Base-by-base conservation (phyloP, 1,284 basidiomycete genomes). In the Stygiomarasmius scandens region DNA sequence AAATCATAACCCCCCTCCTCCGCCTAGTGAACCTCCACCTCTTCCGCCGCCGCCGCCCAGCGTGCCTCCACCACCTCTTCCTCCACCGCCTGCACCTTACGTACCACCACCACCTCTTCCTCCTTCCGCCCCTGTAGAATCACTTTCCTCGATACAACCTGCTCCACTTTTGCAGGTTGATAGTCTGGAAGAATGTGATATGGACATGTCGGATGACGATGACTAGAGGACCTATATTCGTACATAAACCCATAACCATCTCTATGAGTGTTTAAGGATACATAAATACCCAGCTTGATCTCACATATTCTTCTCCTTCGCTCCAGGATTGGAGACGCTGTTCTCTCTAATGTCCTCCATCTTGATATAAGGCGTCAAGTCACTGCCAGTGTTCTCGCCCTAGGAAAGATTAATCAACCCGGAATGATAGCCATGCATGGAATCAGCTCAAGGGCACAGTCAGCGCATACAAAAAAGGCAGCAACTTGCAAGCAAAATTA, bases 131-230 rank as follows among this genome's bases (percentile, higher is more conserved):
- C 19, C 24, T 46, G 19, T 41, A n/a, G n/a, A n/a, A n/a, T n/a
- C n/a, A n/a, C n/a, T n/a, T n/a, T n/a, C n/a, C n/a, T n/a, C n/a
- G n/a, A n/a, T n/a, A n/a, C n/a, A n/a, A n/a, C n/a, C n/a, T n/a
- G n/a, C n/a, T n/a, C n/a, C n/a, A n/a, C n/a, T n/a, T n/a, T n/a
- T n/a, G n/a, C n/a, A n/a, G n/a, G n/a, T n/a, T n/a, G 11, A 12
- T 5, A n/a, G 3, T n/a, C 16, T 46, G 10, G 47, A 58, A 20
- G 56, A 62, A 27, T 60, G 44, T 44, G 61, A 62, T 25, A 62
- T 62, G 61, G 61, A 60, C n/a, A 52, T 62, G 55, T 62, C 61
- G 19, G 61, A 62, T 24, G 55, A 57, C 45, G 58, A 62, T 22
- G 46, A 43, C 24, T 32, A 41, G 19, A 11, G 20, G n/a, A 24